Base-by-base conservation (phyloP, 208 protist species). In the Endotrypanum monterogeii region DNA sequence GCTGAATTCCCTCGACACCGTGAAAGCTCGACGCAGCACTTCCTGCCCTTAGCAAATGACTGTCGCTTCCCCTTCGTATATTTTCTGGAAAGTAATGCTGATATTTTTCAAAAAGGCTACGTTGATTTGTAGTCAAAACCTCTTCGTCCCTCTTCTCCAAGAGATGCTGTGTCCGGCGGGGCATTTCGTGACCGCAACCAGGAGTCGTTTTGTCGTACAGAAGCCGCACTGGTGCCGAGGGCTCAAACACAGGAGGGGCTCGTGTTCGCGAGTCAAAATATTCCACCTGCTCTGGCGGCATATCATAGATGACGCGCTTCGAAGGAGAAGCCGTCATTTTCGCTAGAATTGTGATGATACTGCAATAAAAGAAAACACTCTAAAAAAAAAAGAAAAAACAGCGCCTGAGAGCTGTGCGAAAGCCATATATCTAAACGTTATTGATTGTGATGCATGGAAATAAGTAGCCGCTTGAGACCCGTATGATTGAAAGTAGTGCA, bases 251-350 rank as follows among this genome's bases (percentile, higher is more conserved):
- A 8, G 51, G 41, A 25, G 71, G 62, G 16, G 77, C 46, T 58
- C 56, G 9, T 8, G 66, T 58, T 3, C 66, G 65, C 2, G 71
- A 67, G 39, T 58, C 71, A 18, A 82, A 82, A 46, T 82, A 82
- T 56, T 46, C 50, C 12, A 82, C 51, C 66, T 82, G 71, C 35
- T 77, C 69, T 32, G 76, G 63, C 20, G 77, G 77, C 57, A 82
- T 73, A 48, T 82, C 77, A 44, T 80, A 80, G 5, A 14, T 50
- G 0, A 68, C 63, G 41, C 57, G 70, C 11, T 51, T 48, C 11
- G 23, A 44, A 28, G 35, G 44, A 14, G 55, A 51, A 28, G 44
- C n/a, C 2, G 60, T 56, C 71, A 76, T 81, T 25, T 50, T 48
- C 18, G 58, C 3, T 37, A 62, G 20, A 18, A 37, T 46, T 1